Percentiles rank a stretch among this genome's conserved stretches.
These are phyloP conservation scores for Medicago ruthenica DNA, from an alignment of 306 rosid genomes.

Conservation along the genomic window DNA sequence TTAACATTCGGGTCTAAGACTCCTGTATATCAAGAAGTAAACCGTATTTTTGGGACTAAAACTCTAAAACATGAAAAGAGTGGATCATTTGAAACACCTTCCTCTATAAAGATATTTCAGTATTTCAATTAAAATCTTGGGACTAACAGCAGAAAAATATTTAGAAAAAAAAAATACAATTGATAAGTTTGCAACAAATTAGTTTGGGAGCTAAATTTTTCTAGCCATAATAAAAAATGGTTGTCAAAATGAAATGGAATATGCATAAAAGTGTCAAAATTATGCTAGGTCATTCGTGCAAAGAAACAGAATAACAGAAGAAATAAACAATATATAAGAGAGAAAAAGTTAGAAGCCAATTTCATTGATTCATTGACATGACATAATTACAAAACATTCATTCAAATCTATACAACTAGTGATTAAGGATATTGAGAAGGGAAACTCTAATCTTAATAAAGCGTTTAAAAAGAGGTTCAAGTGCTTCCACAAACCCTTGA, in stretches of 20 bases:
- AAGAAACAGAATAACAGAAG: conserved; percentile 14
- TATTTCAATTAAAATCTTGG: no score
- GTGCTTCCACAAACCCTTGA: conserved; percentile 51
- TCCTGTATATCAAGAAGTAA: no score
- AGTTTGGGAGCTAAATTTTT: neutral
- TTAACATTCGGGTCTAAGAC: no score
- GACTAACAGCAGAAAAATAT: no score
- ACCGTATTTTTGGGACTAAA: no score
- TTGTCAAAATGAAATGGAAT: conserved; percentile 18
- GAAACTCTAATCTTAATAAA: conserved; percentile 55
- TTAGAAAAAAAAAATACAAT: no score
- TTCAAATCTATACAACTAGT: conserved; percentile 39
- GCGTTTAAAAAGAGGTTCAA: conserved; percentile 53
- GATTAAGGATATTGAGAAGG: conserved; percentile 58
- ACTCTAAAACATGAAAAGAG: no score
- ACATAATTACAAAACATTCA: conserved; percentile 38
- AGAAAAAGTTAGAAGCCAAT: conserved; percentile 34
- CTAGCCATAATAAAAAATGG: conserved; percentile 3
- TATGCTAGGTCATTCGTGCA: neutral
- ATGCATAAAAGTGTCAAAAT: conserved; percentile 8
- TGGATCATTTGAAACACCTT: no score
- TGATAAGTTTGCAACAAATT: neutral
- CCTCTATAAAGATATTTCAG: no score
- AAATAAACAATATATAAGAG: neutral
- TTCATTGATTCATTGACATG: conserved; percentile 16